Base-by-base conservation (phyloP, 2,329 filamentous ascomycete genomes). In the Botrytis medusae region DNA sequence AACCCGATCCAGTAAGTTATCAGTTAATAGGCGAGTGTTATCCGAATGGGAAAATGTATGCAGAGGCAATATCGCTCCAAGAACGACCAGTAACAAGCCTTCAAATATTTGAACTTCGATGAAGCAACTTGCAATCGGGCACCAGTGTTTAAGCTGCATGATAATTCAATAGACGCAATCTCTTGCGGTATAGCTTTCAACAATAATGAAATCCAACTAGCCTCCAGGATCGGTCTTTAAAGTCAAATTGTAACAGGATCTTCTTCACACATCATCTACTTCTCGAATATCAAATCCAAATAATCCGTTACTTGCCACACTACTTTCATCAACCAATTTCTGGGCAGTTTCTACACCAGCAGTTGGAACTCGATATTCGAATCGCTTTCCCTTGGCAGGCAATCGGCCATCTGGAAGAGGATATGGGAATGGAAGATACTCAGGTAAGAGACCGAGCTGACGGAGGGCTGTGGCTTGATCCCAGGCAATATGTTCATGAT, bases 401-500 rank as follows among this genome's bases (percentile, higher is more conserved):
- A 82, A 59, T 34, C 62, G 70, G 6, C 78, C 78, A 74, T 78
- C 74, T 6, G 77, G 75, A 0, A 90, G 76, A 0, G 84, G 76
- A 77, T 91, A 88, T 0, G 89, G 90, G 40, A 77, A 81, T 2
- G 78, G 79, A 0, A 81, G 75, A 44, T 79, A 80, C 69, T 78
- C 75, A 4, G 79, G 79, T 69, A 93, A 79, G 32, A 92, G 79
- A 0, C 88, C 90, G 1, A 91, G 80, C 79, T 93, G 91, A 10
- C 84, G 81, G 16, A 93, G 82, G 2, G 88, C 86, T 0, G 88
- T 90, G 0, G 84, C 88, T 79, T 92, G 90, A 74, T 93, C 91
- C 90, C 91, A 93, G 22, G 86, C 83, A 61, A 93, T 92, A 77
- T 93, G 91, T 79, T 93, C 91, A 75, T 92, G 90, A 76, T 89